Evolutionary conservation across 2,329 filamentous ascomycete species (phyloP).

Genomic region (Pseudogymnoascus sp.): DNA sequence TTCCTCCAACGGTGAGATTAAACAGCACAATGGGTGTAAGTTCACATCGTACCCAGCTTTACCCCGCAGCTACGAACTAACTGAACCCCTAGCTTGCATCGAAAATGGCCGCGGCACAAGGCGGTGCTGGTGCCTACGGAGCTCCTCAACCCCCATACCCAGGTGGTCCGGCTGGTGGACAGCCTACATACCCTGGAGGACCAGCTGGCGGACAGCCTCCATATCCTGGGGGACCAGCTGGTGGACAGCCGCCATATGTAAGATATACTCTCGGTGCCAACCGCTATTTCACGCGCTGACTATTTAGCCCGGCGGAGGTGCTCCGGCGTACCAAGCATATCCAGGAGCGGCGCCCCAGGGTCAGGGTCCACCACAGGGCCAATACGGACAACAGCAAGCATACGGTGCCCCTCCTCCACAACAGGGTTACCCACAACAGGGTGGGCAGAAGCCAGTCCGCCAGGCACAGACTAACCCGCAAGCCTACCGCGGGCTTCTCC

Average conservation of each 20-base stretch:
- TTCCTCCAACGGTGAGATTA: background rate
- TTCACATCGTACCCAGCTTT: background rate
- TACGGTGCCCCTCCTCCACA: conserved; percentile 1
- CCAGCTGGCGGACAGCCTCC: background rate
- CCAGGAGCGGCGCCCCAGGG: background rate
- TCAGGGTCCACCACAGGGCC: background rate
- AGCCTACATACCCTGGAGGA: background rate
- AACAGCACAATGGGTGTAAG: conserved; percentile 1
- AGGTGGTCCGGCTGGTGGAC: background rate
- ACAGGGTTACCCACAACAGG: conserved; percentile 12
- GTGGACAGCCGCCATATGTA: conserved; percentile 4
- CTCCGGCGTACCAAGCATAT: background rate
- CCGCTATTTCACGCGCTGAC: background rate
- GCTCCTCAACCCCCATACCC: background rate
- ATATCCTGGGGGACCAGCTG: background rate
- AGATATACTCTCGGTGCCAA: background rate
- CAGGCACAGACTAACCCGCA: conserved; percentile 11
- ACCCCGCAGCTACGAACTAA: background rate
- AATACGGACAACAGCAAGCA: conserved; percentile 1
- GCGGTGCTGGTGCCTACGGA: background rate
- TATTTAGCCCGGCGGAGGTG: conserved; percentile 1
- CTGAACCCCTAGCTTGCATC: background rate
- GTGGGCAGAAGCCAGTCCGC: conserved; percentile 12
- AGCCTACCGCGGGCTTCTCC: conserved; percentile 13
- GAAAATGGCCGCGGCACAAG: conserved; percentile 5